phyloP scores from a whole-genome alignment of 2,329 filamentous ascomycete species.

The Orbilia javanica region DNA sequence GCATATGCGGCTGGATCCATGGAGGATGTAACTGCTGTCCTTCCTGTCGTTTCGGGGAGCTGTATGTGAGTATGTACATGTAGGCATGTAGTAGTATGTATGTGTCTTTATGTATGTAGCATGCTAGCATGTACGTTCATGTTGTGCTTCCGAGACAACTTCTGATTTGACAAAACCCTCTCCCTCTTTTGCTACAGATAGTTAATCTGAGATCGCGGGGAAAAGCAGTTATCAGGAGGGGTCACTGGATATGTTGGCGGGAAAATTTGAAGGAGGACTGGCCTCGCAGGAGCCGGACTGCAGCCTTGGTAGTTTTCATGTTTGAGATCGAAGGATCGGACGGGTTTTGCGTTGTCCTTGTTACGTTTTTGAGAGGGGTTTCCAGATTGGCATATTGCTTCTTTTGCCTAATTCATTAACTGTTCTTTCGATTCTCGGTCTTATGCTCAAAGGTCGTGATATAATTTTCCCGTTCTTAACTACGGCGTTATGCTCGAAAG shows the following conservation, averaged over 20 bases:
- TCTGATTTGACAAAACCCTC: slow-evolving; percentile 41
- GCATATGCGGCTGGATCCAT: slow-evolving; percentile 19
- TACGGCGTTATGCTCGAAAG: slow-evolving; percentile 28
- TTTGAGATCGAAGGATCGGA: slow-evolving; percentile 55
- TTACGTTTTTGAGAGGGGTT: slow-evolving; percentile 44
- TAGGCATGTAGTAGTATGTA: not conserved
- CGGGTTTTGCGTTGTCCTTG: slow-evolving; percentile 52
- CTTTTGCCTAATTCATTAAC: slow-evolving; percentile 27
- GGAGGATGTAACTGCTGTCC: slow-evolving; percentile 34
- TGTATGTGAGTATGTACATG: not conserved
- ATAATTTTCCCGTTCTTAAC: slow-evolving; percentile 21
- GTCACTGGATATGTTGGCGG: slow-evolving; percentile 39
- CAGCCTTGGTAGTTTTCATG: slow-evolving; percentile 37
- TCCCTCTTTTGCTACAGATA: slow-evolving; percentile 16
- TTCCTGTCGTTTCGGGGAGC: slow-evolving; percentile 16
- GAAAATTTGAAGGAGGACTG: slow-evolving; percentile 24
- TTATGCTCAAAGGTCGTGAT: slow-evolving; percentile 3
- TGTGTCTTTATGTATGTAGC: slow-evolving; percentile 1
- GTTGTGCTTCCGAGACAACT: slow-evolving; percentile 29
- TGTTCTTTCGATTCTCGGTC: slow-evolving; percentile 1
- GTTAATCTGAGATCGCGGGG: slow-evolving; percentile 43
- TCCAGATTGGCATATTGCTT: slow-evolving; percentile 21
- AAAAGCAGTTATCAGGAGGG: slow-evolving; percentile 24
- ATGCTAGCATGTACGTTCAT: slow-evolving; percentile 15
- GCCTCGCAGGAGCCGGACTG: slow-evolving; percentile 24